Percentiles rank a stretch among this genome's conserved stretches.
phyloP scores from a whole-genome alignment of 2,329 filamentous ascomycete genomes.

The Emergomyces africanus region DNA sequence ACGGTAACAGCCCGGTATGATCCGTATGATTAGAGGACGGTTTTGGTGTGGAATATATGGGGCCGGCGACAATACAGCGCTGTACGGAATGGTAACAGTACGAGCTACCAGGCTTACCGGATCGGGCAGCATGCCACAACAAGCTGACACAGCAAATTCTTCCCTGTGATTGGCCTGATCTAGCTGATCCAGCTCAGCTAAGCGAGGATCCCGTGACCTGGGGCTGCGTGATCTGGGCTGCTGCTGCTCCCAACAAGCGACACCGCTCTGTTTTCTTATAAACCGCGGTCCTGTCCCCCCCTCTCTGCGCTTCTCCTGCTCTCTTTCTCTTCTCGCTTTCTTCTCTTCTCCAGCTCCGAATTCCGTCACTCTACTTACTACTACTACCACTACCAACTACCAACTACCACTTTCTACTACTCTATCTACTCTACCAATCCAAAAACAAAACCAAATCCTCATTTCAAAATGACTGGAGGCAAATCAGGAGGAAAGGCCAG shows the following conservation, averaged over 20 bases:
- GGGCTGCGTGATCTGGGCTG: slow-evolving; percentile 5
- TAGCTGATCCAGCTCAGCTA: neutral
- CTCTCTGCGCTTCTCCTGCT: slow-evolving; percentile 13
- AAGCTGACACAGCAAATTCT: slow-evolving; percentile 6
- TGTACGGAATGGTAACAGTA: slow-evolving; percentile 4
- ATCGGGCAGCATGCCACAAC: slow-evolving; percentile 8
- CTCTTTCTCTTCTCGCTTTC: slow-evolving; percentile 15
- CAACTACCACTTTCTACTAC: slow-evolving; percentile 10
- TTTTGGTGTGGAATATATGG: neutral
- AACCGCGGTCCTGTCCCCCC: slow-evolving; percentile 26
- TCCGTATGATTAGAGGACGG: slow-evolving; percentile 30
- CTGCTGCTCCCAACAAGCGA: neutral
- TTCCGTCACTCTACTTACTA: neutral
- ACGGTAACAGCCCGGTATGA: slow-evolving; percentile 31
- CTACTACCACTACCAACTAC: slow-evolving; percentile 2
- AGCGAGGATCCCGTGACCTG: slow-evolving; percentile 22
- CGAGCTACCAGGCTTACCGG: slow-evolving; percentile 4
- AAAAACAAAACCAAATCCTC: slow-evolving; percentile 20
- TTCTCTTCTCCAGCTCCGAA: slow-evolving; percentile 8
- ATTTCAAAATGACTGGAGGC: slow-evolving; percentile 96
- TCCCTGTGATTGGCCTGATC: slow-evolving; percentile 28
- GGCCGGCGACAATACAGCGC: neutral
- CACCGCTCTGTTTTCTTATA: slow-evolving; percentile 31
- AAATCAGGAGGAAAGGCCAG: slow-evolving; percentile 99
- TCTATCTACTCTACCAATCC: slow-evolving; percentile 13